Percentiles rank a stretch among this genome's conserved stretches.
These are phyloP conservation scores for Pestalotiopsis sp. DNA, from an alignment of 2,329 filamentous ascomycete species.

Conservation along the genomic window DNA sequence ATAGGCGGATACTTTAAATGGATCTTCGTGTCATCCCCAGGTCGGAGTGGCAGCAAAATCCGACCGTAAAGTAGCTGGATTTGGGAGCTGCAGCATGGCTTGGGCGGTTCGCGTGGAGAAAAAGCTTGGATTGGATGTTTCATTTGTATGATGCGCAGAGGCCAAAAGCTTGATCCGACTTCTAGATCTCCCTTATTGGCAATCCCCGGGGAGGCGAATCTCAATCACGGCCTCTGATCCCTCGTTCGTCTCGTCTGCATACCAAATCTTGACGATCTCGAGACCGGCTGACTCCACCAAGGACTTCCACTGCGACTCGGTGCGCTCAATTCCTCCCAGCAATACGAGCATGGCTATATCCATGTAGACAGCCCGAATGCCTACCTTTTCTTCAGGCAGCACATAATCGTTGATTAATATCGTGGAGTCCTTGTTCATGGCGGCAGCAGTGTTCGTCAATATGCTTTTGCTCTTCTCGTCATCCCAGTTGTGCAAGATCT, in stretches of 20 bases:
- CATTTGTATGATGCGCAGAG: no score
- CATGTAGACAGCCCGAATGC: slow-evolving; percentile 2
- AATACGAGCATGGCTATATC: slow-evolving; percentile 2
- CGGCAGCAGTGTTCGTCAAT: not conserved
- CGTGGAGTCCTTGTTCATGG: not conserved
- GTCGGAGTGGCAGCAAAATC: no score
- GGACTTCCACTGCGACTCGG: not conserved
- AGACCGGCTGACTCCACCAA: not conserved
- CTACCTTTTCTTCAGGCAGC: not conserved
- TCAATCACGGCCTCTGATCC: slow-evolving; percentile 5
- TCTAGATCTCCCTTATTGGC: not conserved
- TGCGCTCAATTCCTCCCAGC: not conserved
- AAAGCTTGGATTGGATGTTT: no score
- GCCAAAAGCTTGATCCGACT: not conserved
- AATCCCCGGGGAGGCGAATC: not conserved
- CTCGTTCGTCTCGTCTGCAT: slow-evolving; percentile 4
- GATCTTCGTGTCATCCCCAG: no score
- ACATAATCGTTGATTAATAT: slow-evolving; percentile 2
- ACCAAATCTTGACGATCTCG: not conserved
- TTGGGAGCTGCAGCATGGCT: no score
- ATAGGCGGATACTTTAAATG: no score
- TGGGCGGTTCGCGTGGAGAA: no score
- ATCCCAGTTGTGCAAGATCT: slow-evolving; percentile 4
- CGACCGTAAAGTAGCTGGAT: no score
- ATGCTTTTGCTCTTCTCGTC: not conserved